phyloP scores from a whole-genome alignment of 495 filamentous ascomycete genomes.

The Tirmania nivea region DNA sequence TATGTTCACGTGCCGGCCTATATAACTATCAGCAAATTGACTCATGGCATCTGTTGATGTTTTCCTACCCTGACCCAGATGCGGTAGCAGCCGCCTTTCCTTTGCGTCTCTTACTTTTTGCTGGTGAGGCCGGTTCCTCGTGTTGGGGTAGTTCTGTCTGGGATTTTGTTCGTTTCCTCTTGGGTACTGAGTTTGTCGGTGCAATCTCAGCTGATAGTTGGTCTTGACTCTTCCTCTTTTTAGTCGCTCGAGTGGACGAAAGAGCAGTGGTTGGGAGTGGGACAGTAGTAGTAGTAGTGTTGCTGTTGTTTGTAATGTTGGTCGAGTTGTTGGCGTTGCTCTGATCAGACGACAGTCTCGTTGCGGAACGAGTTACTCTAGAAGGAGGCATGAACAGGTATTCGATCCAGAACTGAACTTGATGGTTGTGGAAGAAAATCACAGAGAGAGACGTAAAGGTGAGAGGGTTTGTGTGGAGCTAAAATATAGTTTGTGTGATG shows the following conservation, averaged over 20 bases:
- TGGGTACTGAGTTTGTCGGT: not conserved
- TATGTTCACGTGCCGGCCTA: too few species aligned
- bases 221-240: slow-evolving; percentile 1
- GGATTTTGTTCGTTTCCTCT: not conserved
- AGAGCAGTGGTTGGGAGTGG: not conserved
- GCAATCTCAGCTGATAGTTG: slow-evolving; percentile 2
- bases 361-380: slow-evolving; percentile 21
- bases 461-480: not conserved
- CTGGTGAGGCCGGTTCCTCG: slow-evolving; percentile 17
- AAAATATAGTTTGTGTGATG: not conserved
- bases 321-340: slow-evolving; percentile 3
- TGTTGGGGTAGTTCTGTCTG: not conserved
- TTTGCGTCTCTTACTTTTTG: slow-evolving; percentile 34
- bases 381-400: slow-evolving; percentile 22
- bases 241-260: slow-evolving; percentile 1
- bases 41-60: too few species aligned
- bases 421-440: not conserved
- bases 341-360: slow-evolving; percentile 19
- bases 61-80: slow-evolving; percentile 58
- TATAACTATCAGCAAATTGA: too few species aligned
- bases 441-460: not conserved
- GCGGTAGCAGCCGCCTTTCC: slow-evolving; percentile 45
- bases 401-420: slow-evolving; percentile 6
- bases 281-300: not conserved
- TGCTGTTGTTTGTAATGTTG: slow-evolving; percentile 5